phyloP scores from a whole-genome alignment of 75 land plant species.

The Larix kaempferi region DNA sequence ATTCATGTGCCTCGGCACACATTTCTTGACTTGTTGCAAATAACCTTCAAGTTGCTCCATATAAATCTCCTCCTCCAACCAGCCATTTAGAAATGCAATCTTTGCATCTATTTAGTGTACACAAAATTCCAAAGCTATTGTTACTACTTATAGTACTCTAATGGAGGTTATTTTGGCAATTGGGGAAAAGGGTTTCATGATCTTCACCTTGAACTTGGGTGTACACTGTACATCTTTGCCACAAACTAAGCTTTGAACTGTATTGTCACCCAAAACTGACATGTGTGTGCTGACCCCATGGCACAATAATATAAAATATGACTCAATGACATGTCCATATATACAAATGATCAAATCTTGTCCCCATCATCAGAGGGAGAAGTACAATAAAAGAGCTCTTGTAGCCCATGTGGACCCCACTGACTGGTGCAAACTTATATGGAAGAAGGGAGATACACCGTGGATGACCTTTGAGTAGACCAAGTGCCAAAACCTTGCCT shows the following conservation, averaged over 20 bases:
- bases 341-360: too few relatives aligned
- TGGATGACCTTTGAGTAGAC: too few relatives aligned
- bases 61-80: background rate
- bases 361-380: too few relatives aligned
- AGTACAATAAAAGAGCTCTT: too few relatives aligned
- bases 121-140: background rate
- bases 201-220: background rate
- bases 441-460: too few relatives aligned
- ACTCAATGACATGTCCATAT: too few relatives aligned
- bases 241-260: constrained; percentile 12
- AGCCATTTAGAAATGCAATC: constrained; percentile 7
- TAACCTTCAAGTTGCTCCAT: constrained; percentile 11
- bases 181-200: background rate
- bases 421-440: too few relatives aligned
- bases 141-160: background rate
- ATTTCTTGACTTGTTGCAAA: constrained; percentile 4
- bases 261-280: too few relatives aligned
- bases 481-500: too few relatives aligned
- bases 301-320: too few relatives aligned
- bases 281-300: too few relatives aligned
- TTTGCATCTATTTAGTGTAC: constrained; percentile 12
- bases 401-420: too few relatives aligned
- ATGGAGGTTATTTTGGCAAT: constrained; percentile 5
- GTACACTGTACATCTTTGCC: constrained; percentile 10
- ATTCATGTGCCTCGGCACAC: background rate